phyloP scores from a whole-genome alignment of 176 grass and related monocot species.

The Miscanthus lutarioriparius region DNA sequence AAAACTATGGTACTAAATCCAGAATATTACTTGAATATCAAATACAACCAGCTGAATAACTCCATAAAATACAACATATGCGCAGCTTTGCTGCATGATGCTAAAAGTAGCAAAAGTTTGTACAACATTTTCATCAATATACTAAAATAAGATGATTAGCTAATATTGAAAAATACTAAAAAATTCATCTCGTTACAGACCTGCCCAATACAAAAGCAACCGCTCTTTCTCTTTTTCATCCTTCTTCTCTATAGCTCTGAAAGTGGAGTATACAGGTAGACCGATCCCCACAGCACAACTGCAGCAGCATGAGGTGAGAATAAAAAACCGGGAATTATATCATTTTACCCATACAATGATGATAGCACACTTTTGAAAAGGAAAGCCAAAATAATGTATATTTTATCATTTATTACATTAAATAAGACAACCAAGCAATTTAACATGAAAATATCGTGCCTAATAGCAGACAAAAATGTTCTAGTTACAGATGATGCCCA shows the following conservation, averaged over 20 bases:
- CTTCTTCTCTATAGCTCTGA: constrained; percentile 96
- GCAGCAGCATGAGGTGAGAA: constrained; percentile 39
- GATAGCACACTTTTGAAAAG: neutral
- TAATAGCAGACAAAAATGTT: neutral
- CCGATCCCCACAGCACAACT: constrained; percentile 88
- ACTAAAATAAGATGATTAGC: neutral
- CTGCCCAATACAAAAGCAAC: constrained; percentile 95
- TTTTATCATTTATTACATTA: neutral
- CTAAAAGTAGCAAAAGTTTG: neutral
- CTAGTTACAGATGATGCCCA: constrained; percentile 17
- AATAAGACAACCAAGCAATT: constrained; percentile 7
- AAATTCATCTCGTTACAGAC: constrained; percentile 39
- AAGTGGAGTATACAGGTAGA: constrained; percentile 87
- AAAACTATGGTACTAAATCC: neutral
- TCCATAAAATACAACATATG: neutral
- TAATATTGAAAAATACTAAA: neutral
- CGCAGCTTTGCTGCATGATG: neutral
- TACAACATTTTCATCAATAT: constrained; percentile 1
- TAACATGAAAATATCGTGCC: constrained; percentile 11
- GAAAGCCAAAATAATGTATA: neutral
- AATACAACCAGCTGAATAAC: neutral
- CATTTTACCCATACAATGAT: neutral
- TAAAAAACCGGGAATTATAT: constrained; percentile 1
- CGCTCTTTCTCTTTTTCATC: constrained; percentile 76
- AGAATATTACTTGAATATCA: neutral